These are phyloP conservation scores for Catharanthus roseus DNA, from an alignment of 257 asterid genomes.

Conservation along the genomic window DNA sequence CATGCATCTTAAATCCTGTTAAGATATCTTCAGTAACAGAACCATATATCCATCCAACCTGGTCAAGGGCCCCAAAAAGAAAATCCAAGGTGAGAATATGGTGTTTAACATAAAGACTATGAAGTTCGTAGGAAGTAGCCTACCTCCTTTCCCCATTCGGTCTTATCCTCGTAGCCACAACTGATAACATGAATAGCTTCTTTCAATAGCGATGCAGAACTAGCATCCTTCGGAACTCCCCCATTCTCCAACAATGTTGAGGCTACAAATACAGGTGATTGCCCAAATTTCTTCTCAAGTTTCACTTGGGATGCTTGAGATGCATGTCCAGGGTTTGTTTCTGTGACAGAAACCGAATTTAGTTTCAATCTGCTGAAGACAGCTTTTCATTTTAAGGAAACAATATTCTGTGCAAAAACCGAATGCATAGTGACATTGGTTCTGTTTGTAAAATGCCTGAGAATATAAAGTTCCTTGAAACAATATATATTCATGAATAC, in stretches of 20 bases:
- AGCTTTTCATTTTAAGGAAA: not conserved
- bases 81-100: not conserved
- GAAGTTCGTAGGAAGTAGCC: not conserved
- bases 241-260: constrained; percentile 68
- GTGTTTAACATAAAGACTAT: not conserved
- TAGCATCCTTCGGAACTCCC: constrained; percentile 41
- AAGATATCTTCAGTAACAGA: constrained; percentile 90
- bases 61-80: constrained; percentile 2
- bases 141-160: constrained; percentile 99
- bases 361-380: not conserved
- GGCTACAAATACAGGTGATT: constrained; percentile 73
- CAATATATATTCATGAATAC: too few relatives aligned
- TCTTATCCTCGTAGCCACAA: constrained; percentile 90
- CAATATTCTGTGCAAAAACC: not conserved
- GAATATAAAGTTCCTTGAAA: not conserved
- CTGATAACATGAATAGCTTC: constrained; percentile 94
- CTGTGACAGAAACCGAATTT: constrained; percentile 30
- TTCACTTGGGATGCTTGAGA: constrained; percentile 49
- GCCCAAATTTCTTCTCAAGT: constrained; percentile 81
- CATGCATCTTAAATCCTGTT: constrained; percentile 96
- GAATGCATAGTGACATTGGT: not conserved
- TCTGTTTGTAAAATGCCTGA: not conserved
- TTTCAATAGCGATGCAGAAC: constrained; percentile 44
- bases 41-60: constrained; percentile 98
- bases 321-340: constrained; percentile 23